A percentile compares a stretch with the other conserved stretches of the same genome.
Conservation (phyloP, 305 asterid genomes). For the Ajuga reptans region DNA sequence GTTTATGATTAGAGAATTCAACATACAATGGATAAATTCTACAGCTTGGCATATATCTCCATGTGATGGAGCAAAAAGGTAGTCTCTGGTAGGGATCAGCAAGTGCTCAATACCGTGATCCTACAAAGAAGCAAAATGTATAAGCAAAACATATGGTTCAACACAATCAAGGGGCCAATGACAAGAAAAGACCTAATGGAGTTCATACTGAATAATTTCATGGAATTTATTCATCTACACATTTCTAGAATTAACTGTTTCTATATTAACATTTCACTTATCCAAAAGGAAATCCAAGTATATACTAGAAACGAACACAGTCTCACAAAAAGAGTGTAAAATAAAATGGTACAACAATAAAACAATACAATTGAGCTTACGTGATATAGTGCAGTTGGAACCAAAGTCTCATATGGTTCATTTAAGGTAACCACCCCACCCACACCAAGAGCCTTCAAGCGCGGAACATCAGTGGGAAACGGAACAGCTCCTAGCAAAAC, state of each 20-base stretch:
- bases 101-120: constrained; percentile 62
- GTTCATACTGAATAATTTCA: background rate
- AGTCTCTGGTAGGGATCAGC: constrained; percentile 89
- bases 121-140: constrained; percentile 30
- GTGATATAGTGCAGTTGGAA: constrained; percentile 60
- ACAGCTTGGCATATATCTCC: constrained; percentile 67
- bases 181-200: background rate
- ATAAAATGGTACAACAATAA: background rate
- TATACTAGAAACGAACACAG: no score
- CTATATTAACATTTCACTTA: background rate
- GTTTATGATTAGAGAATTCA: background rate
- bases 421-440: constrained; percentile 84
- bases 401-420: constrained; percentile 83
- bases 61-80: constrained; percentile 80
- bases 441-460: constrained; percentile 75
- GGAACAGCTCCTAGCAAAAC: constrained; percentile 56
- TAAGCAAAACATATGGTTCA: constrained; percentile 4
- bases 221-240: background rate
- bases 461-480: constrained; percentile 66
- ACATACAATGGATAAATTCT: constrained; percentile 64
- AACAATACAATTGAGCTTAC: constrained; percentile 32
- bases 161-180: background rate
- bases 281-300: no score
- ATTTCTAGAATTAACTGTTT: background rate
- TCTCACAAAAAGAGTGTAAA: background rate